These are phyloP conservation scores for Cyclotella atomus DNA, from an alignment of 108 stramenopile species.

Conservation along the genomic window DNA sequence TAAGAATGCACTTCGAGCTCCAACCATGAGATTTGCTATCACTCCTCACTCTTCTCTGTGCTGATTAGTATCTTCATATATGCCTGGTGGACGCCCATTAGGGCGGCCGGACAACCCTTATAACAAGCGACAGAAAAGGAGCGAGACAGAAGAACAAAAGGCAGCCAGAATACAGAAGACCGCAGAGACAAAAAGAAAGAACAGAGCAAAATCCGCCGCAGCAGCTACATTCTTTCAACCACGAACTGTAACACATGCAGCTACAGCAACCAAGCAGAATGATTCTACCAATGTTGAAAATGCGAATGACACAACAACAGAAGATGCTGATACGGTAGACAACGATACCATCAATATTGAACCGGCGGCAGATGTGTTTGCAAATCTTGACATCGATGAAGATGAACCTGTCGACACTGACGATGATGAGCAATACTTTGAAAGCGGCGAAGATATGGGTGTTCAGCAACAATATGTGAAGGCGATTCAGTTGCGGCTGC, in stretches of 20 bases:
- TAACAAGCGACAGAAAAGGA: not conserved
- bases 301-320: not conserved
- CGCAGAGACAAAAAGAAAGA: not conserved
- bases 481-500: conserved; percentile 10
- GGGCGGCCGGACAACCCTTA: conserved; percentile 1
- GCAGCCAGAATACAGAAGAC: not conserved
- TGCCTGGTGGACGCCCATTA: too few relatives aligned
- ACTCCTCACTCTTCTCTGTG: too few relatives aligned
- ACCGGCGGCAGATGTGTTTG: not conserved
- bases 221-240: not conserved
- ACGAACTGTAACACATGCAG: not conserved
- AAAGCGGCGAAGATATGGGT: not conserved
- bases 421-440: not conserved
- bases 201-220: not conserved
- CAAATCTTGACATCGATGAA: conserved; percentile 7
- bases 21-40: too few relatives aligned
- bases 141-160: not conserved
- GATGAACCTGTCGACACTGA: not conserved
- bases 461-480: conserved; percentile 9
- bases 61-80: too few relatives aligned
- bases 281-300: not conserved
- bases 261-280: not conserved
- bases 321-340: not conserved
- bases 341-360: not conserved
- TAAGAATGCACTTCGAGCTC: too few relatives aligned